Conservation (phyloP, 805 yeast species). For the Saturnispora silvae region DNA sequence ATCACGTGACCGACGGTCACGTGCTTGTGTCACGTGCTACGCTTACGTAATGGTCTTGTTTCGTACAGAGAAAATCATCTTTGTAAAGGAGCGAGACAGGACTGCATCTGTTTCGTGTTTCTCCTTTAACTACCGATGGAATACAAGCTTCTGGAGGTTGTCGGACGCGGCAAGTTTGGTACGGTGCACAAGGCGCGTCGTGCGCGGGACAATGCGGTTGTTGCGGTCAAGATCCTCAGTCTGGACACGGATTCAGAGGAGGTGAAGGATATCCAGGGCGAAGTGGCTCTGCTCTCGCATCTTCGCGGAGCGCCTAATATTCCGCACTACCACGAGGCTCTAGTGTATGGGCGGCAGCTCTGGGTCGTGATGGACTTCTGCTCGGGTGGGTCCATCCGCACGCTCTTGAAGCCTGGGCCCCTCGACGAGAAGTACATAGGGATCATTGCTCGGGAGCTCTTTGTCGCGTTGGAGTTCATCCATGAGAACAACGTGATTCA, state of each 20-base stretch:
- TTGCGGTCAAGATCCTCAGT: slow-evolving; percentile 88
- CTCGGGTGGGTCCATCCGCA: slow-evolving; percentile 90
- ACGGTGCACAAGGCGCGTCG: slow-evolving; percentile 83
- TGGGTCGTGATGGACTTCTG: slow-evolving; percentile 98
- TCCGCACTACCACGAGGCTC: slow-evolving; percentile 85
- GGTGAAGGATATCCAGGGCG: slow-evolving; percentile 88
- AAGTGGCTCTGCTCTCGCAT: slow-evolving; percentile 75
- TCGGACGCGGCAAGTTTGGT: slow-evolving; percentile 96
- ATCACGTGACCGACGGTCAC: neutral
- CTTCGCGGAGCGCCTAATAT: slow-evolving; percentile 82
- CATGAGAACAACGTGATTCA: slow-evolving; percentile 90
- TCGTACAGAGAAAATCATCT: too few relatives aligned
- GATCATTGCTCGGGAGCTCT: slow-evolving; percentile 73
- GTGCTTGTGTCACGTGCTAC: neutral
- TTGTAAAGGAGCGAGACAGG: too few relatives aligned
- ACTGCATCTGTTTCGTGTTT: neutral
- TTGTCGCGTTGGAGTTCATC: slow-evolving; percentile 67
- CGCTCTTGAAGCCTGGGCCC: slow-evolving; percentile 75
- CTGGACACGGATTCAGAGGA: slow-evolving; percentile 91
- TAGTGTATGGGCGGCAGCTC: slow-evolving; percentile 74
- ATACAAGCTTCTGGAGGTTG: slow-evolving; percentile 76
- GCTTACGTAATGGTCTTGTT: too few relatives aligned
- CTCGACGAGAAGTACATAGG: slow-evolving; percentile 78
- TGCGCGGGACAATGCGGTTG: slow-evolving; percentile 52
- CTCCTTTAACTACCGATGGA: slow-evolving; percentile 14